phyloP scores from a whole-genome alignment of 176 grass and related monocot species.

The Rhynchospora breviuscula region DNA sequence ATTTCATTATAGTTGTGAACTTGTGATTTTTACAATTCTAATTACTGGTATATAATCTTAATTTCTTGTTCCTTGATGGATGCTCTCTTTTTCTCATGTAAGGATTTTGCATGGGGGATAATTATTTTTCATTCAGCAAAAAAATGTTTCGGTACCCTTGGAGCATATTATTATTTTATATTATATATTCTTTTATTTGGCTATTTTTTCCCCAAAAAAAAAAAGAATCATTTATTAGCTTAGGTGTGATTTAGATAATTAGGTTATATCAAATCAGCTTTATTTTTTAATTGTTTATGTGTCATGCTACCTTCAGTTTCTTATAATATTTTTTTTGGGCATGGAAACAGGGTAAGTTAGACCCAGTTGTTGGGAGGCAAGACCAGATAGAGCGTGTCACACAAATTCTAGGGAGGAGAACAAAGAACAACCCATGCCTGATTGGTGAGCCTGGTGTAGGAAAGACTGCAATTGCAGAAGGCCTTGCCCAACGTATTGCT shows the following conservation, averaged over 20 bases:
- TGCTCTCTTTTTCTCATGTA: background rate
- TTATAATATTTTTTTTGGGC: background rate
- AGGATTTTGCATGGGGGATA: background rate
- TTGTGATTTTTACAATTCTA: background rate
- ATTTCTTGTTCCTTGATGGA: background rate
- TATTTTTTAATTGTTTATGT: background rate
- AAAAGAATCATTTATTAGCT: background rate
- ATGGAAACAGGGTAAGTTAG: slow-evolving; percentile 68
- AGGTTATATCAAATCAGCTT: background rate
- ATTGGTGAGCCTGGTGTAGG: slow-evolving; percentile 98
- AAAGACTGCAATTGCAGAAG: slow-evolving; percentile 94
- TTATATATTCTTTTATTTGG: background rate
- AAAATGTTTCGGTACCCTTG: background rate
- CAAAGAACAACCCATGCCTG: slow-evolving; percentile 96
- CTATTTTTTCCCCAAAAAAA: background rate
- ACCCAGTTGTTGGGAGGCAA: slow-evolving; percentile 85
- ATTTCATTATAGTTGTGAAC: background rate
- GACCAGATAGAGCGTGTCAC: slow-evolving; percentile 93
- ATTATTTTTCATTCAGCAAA: background rate
- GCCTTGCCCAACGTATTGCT: slow-evolving; percentile 81
- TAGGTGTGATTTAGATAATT: background rate
- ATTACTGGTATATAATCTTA: background rate
- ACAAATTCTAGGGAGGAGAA: slow-evolving; percentile 88
- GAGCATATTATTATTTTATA: background rate
- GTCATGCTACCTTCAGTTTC: background rate